Base-by-base conservation (phyloP, 73 alveolate genomes). In the Tetrahymena borealis region DNA sequence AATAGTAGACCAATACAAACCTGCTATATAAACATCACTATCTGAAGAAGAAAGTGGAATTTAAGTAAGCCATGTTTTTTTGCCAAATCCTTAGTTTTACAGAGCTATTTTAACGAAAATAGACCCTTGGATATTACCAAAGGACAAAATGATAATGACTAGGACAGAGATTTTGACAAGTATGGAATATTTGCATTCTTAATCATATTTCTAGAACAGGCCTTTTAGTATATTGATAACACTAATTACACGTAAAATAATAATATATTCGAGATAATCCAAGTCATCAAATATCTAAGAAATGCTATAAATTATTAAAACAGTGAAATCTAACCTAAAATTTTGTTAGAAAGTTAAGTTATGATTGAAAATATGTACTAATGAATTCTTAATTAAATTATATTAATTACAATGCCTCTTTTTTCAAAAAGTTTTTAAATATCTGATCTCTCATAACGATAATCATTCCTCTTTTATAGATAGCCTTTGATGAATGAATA, bases 1-100 rank as follows among this genome's bases (percentile, higher is more conserved):
- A 28, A 97, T 91, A 60, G 97, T 94, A 12, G 99, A 97, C 97
- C 97, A 97, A 94, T 96, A 97, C 7, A 97, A 39, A 15, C 97
- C 33, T 12, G 98, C 93, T 11, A 97, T 90, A 93, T 97, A 97
- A 24, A 24, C 28, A 3, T 35, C 85, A 20, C 85, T 60, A 18
- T 60, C 15, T 1, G 85, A 60, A 24, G n/a, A 60, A 60, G 28
- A 24, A 18, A 11, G 2, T 4, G 85, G 85, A 18, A 60, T 60
- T 60, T 24, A 9, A 60, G n/a, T 35, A 60, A 60, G 38, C 85
- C 85, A 60, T 60, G 85, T 60, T 60, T n/a, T 60, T 60, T 18
- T 35, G 11, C 85, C 85, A 24, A 2, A 60, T 60, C 28, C 28
- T 24, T 32, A 60, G n/a, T 60, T 60, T 20, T 18, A 24, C 85